phyloP scores from a whole-genome alignment of 2,329 filamentous ascomycete genomes.

The Cladorrhinum sp. region DNA sequence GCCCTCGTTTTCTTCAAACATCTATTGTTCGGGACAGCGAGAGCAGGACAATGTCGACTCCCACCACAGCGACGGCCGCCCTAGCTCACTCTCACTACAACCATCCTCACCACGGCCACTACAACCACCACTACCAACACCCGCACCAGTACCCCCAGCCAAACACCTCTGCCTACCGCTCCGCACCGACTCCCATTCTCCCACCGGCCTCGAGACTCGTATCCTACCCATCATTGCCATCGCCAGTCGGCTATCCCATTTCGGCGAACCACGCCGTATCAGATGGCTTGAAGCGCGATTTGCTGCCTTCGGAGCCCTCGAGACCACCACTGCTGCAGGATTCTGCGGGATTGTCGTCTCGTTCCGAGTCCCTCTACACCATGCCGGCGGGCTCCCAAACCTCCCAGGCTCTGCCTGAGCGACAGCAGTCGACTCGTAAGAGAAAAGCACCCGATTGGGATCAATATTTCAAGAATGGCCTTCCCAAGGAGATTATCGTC shows the following conservation, averaged over 20 bases:
- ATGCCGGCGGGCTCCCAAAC: conserved; percentile 38
- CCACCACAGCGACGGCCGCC: conserved; percentile 71
- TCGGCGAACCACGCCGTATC: conserved; percentile 30
- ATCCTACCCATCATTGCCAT: conserved; percentile 21
- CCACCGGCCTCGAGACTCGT: conserved; percentile 40
- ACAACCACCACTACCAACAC: conserved; percentile 51
- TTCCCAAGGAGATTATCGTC: conserved; percentile 81
- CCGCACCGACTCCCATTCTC: conserved; percentile 36
- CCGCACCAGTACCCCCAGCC: conserved; percentile 48
- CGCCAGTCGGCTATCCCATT: conserved; percentile 30
- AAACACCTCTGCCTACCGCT: conserved; percentile 40
- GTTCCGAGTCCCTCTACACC: conserved; percentile 35
- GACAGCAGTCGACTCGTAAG: conserved; percentile 42
- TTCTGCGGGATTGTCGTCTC: conserved; percentile 28
- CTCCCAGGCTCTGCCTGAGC: conserved; percentile 32
- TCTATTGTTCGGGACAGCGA: conserved; percentile 15
- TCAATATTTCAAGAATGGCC: conserved; percentile 77
- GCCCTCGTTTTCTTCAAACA: conserved; percentile 15
- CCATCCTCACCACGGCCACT: conserved; percentile 51
- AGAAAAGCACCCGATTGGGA: conserved; percentile 71
- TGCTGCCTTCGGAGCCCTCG: conserved; percentile 14
- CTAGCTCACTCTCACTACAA: conserved; percentile 67
- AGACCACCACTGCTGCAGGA: conserved; percentile 21
- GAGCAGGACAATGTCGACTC: conserved; percentile 66
- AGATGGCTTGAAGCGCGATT: conserved; percentile 37